Conservation (phyloP, 2,329 filamentous ascomycete genomes). For the Calonectria fujianensis region DNA sequence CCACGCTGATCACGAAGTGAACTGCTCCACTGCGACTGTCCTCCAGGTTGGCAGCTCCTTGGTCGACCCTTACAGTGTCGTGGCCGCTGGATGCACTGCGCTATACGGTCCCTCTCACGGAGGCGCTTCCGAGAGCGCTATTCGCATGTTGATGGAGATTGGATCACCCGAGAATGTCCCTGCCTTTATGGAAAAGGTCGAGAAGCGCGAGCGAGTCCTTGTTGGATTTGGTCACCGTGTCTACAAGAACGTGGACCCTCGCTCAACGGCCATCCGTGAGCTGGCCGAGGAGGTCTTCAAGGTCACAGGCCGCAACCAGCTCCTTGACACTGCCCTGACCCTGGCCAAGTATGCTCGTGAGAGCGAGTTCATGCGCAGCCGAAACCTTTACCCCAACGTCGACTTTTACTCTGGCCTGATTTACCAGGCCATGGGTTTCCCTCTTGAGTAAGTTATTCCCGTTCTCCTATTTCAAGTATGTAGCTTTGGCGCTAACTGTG, state of each 20-base stretch:
- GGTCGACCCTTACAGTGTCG: slow-evolving; percentile 73
- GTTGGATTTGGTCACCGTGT: slow-evolving; percentile 75
- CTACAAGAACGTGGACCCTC: slow-evolving; percentile 73
- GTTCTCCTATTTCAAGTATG: not conserved
- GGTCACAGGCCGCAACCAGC: slow-evolving; percentile 70
- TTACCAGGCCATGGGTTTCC: slow-evolving; percentile 73
- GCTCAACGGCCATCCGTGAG: slow-evolving; percentile 68
- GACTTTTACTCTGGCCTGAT: slow-evolving; percentile 72
- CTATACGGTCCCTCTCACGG: slow-evolving; percentile 75
- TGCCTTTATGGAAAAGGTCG: slow-evolving; percentile 69
- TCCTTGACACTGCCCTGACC: slow-evolving; percentile 68
- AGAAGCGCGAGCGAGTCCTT: slow-evolving; percentile 70
- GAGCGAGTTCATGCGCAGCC: slow-evolving; percentile 69
- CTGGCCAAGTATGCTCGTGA: slow-evolving; percentile 67
- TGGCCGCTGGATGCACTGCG: slow-evolving; percentile 71
- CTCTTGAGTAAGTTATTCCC: slow-evolving; percentile 62
- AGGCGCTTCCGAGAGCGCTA: slow-evolving; percentile 75
- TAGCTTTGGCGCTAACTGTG: slow-evolving; percentile 28
- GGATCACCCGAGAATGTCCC: slow-evolving; percentile 71
- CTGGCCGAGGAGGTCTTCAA: slow-evolving; percentile 70
- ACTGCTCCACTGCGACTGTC: slow-evolving; percentile 73
- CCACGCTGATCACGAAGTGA: slow-evolving; percentile 76
- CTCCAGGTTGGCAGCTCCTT: slow-evolving; percentile 74
- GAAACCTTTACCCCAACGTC: slow-evolving; percentile 71
- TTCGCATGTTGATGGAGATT: slow-evolving; percentile 72